Evolutionary conservation across 805 yeast genomes (phyloP).

Genomic region (Tanozyma kutaoensis): DNA sequence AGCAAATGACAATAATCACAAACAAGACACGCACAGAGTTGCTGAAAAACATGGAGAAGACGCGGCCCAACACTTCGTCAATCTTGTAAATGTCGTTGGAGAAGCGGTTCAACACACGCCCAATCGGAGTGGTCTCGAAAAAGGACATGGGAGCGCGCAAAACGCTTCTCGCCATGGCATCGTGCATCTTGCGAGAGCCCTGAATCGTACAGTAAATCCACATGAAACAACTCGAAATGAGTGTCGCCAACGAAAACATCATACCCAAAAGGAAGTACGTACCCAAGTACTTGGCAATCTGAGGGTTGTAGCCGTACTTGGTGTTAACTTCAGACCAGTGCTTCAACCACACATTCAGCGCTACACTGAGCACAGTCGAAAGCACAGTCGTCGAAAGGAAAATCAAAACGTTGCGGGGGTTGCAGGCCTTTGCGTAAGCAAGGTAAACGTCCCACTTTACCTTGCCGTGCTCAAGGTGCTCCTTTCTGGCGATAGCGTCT

Average conservation of each 20-base stretch:
- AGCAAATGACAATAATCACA: constrained; percentile 68
- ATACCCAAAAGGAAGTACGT: constrained; percentile 63
- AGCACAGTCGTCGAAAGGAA: constrained; percentile 43
- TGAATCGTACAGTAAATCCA: constrained; percentile 76
- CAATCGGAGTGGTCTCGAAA: constrained; percentile 92
- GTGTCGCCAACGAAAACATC: constrained; percentile 38
- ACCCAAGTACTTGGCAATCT: constrained; percentile 57
- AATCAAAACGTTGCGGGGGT: constrained; percentile 45
- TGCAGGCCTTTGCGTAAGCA: constrained; percentile 83
- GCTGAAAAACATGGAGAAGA: constrained; percentile 53
- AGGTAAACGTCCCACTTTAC: constrained; percentile 79
- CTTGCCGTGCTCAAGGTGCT: constrained; percentile 84
- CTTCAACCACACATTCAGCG: constrained; percentile 83
- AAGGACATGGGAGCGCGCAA: constrained; percentile 90
- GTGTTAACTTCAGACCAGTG: constrained; percentile 94
- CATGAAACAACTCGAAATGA: constrained; percentile 54
- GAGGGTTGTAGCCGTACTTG: constrained; percentile 53
- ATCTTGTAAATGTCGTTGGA: constrained; percentile 84
- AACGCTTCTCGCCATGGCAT: constrained; percentile 56
- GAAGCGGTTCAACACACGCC: constrained; percentile 81
- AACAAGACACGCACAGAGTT: constrained; percentile 54
- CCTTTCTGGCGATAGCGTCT: constrained; percentile 36
- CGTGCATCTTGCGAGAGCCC: constrained; percentile 68
- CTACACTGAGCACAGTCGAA: constrained; percentile 49
- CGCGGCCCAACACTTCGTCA: constrained; percentile 66